Percentiles rank a stretch among this genome's conserved stretches.
These are phyloP conservation scores for Oenanthe javanica DNA, from an alignment of 140 eudicot genomes.

Conservation along the genomic window DNA sequence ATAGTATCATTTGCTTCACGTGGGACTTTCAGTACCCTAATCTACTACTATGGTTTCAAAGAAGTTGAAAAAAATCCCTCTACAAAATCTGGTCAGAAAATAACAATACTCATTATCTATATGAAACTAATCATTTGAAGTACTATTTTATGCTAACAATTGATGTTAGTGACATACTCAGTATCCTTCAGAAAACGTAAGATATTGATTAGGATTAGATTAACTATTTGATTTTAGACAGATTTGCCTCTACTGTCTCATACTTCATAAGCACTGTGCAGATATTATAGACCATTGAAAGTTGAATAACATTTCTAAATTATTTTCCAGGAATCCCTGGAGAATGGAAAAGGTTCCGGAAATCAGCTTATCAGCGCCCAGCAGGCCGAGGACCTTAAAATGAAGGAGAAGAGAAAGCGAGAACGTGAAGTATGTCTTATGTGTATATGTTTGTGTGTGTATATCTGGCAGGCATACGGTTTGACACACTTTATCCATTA, in stretches of 20 bases:
- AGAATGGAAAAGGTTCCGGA: slow-evolving; percentile 35
- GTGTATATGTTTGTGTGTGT: background rate
- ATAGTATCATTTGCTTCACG: background rate
- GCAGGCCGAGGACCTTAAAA: slow-evolving; percentile 82
- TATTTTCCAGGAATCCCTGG: slow-evolving; percentile 37
- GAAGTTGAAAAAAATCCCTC: background rate
- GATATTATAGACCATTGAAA: background rate
- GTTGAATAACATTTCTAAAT: background rate
- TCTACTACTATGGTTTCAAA: background rate
- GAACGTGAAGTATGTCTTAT: slow-evolving; percentile 61
- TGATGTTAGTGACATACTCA: background rate
- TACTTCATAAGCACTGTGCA: background rate
- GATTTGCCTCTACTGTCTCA: background rate
- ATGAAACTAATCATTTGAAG: background rate
- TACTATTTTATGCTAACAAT: background rate
- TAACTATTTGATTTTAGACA: background rate
- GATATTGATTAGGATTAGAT: background rate
- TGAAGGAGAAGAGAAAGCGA: slow-evolving; percentile 89
- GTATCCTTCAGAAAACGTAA: background rate
- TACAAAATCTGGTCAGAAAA: background rate
- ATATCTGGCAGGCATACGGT: slow-evolving; percentile 1
- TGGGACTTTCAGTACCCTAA: background rate
- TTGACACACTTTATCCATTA: background rate
- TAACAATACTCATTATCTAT: background rate
- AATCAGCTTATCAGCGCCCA: slow-evolving; percentile 71